Evolutionary conservation across 139 green algal genomes (phyloP), one percentile per base, ranked within the genome.

Genomic region (Axilococcus clingmanii): DNA sequence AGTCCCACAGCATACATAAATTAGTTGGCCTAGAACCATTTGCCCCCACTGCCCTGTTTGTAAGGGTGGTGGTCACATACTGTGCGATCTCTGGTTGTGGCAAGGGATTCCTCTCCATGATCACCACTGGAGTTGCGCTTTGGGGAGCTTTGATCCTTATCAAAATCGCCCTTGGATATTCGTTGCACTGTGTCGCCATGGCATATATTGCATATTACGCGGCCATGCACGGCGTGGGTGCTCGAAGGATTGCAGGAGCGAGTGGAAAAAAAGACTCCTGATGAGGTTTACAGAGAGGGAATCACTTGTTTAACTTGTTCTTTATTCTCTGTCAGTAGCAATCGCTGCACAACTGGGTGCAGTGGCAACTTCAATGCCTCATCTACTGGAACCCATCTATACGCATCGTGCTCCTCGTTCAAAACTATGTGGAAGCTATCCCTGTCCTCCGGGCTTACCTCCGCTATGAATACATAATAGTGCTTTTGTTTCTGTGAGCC

Each of bases 401-500:
- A 87, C 0, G 60, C 48, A 5, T 43, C 65, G 62, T 89, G 76
- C 51, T 86, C 78, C 22, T 71, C 29, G 20, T 82, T 86, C 20
- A 86, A 68, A 45, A 44, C 4, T 4, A 70, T 73, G 7, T 20
- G 5, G 27, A 44, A 80, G 9, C 30, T 4, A 7, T 34, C 47
- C 16, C 31, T 43, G 4, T 24, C 50, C 23, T 45, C 38, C 0
- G 43, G 31, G 4, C 35, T 30, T 23, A 81, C 48, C 6, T 41
- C 33, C 7, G 59, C 61, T 12, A 87, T 27, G 44, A 75, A 85
- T 7, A 87, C 77, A 2, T 71, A 81, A 60, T 78, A 90, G 43
- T 78, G 75, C 70, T 90, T 90, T 60, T 90, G 67, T 3, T 65
- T 23, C 1, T 54, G 40, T 43, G 89, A 85, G 50, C 82, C 82